Conservation (phyloP, 306 rosid genomes). For the Prunus salicina region DNA sequence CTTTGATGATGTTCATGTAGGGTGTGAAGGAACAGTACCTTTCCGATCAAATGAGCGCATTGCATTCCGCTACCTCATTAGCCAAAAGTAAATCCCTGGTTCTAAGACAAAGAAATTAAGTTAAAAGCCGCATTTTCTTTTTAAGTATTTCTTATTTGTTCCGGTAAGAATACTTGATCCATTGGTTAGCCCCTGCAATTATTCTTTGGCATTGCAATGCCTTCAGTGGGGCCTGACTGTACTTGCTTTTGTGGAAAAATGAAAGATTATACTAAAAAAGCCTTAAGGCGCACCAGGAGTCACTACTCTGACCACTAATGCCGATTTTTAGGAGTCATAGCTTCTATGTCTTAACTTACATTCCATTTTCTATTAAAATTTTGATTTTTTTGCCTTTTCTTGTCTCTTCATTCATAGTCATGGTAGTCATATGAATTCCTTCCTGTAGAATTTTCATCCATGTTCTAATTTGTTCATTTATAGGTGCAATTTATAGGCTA, state of each 20-base stretch:
- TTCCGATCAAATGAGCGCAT: slow-evolving; percentile 90
- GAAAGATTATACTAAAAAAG: background rate
- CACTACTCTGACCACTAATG: background rate
- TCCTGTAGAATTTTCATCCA: background rate
- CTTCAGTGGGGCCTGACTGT: background rate
- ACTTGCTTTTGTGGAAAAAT: background rate
- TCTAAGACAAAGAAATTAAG: slow-evolving; percentile 8
- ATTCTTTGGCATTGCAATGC: background rate
- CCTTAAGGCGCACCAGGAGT: background rate
- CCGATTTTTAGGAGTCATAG: background rate
- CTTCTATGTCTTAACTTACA: background rate
- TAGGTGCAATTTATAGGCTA: background rate
- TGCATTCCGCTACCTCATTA: slow-evolving; percentile 88
- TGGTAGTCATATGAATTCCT: background rate
- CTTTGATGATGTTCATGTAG: slow-evolving; percentile 77
- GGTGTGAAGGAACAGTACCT: slow-evolving; percentile 96
- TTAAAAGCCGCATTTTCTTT: slow-evolving; percentile 2
- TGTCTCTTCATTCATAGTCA: background rate
- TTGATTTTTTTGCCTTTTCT: background rate
- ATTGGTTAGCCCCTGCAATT: background rate
- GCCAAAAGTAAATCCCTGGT: slow-evolving; percentile 73
- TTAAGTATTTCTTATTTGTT: slow-evolving; percentile 1
- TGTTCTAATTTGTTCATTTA: background rate
- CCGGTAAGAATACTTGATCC: background rate
- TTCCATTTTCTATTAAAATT: background rate